Conservation (phyloP, 2,329 filamentous ascomycete species). For the Colletotrichum tropicicola region DNA sequence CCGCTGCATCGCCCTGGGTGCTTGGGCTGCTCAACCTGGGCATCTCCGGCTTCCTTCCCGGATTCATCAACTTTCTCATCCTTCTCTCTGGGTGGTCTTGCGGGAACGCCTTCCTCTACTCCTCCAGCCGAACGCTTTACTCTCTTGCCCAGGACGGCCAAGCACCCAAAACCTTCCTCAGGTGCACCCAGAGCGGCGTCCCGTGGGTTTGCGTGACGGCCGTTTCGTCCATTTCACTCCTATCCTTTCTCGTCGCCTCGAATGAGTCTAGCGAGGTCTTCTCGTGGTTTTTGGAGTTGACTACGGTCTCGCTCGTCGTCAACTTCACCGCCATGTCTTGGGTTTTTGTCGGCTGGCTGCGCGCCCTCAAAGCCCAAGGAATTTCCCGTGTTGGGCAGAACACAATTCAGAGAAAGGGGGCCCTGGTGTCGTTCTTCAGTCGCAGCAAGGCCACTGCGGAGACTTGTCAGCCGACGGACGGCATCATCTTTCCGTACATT, state of each 20-base stretch:
- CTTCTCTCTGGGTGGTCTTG: slow-evolving; percentile 52
- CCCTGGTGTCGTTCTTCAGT: too few relatives aligned
- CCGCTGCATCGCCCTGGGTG: slow-evolving; percentile 62
- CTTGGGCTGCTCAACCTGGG: slow-evolving; percentile 63
- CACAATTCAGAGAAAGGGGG: too few relatives aligned
- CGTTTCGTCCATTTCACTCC: slow-evolving; percentile 42
- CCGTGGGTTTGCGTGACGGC: slow-evolving; percentile 46
- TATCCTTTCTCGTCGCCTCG: slow-evolving; percentile 49
- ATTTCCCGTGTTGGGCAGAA: too few relatives aligned
- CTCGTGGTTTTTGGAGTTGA: slow-evolving; percentile 58
- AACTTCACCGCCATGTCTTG: slow-evolving; percentile 62
- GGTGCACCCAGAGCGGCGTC: slow-evolving; percentile 53
- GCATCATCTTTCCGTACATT: slow-evolving; percentile 60
- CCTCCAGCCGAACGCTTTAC: slow-evolving; percentile 58
- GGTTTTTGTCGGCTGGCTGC: too few relatives aligned
- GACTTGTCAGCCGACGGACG: too few relatives aligned
- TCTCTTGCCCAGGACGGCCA: slow-evolving; percentile 59
- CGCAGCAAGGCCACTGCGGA: too few relatives aligned
- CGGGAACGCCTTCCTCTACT: slow-evolving; percentile 62
- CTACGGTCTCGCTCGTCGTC: slow-evolving; percentile 67
- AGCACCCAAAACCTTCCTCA: slow-evolving; percentile 51
- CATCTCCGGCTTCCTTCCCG: slow-evolving; percentile 46
- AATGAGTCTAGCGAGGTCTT: slow-evolving; percentile 46
- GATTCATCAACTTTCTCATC: too few relatives aligned
- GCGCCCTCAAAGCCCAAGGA: too few relatives aligned